phyloP scores from a whole-genome alignment of 1,139 yeast species.

The Scheffersomyces quercinus region DNA sequence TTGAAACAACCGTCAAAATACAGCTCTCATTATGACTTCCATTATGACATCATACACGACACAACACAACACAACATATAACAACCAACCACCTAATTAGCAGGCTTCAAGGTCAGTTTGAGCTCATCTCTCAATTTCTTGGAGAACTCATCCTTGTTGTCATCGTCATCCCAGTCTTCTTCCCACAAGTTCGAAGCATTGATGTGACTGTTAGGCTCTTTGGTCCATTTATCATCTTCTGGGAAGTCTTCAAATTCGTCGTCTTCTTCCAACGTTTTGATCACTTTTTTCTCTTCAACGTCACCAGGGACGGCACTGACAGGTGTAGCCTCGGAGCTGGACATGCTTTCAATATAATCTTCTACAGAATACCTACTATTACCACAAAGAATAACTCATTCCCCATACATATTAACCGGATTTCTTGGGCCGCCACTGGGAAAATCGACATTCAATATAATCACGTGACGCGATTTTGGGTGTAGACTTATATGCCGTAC shows the following conservation, averaged over 20 bases:
- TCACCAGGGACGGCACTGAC: too few relatives aligned
- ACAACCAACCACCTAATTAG: too few relatives aligned
- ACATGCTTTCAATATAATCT: too few relatives aligned
- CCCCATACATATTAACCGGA: too few relatives aligned
- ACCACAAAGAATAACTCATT: too few relatives aligned
- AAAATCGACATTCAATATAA: background rate
- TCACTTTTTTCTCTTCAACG: conserved; percentile 30
- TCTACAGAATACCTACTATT: too few relatives aligned
- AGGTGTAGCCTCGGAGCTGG: too few relatives aligned
- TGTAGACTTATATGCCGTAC: too few relatives aligned
- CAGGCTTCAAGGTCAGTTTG: conserved; percentile 10
- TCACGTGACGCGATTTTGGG: background rate
- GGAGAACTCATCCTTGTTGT: conserved; percentile 82
- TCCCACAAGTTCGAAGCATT: conserved; percentile 69
- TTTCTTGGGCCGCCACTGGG: background rate
- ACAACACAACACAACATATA: too few relatives aligned
- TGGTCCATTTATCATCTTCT: conserved; percentile 62
- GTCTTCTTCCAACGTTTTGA: conserved; percentile 79
- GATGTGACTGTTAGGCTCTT: conserved; percentile 39
- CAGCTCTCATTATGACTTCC: too few relatives aligned
- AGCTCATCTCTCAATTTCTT: conserved; percentile 59
- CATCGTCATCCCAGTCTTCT: conserved; percentile 95
- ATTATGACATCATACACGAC: too few relatives aligned
- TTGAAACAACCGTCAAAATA: too few relatives aligned
- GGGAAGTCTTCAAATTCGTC: conserved; percentile 97